Percentiles rank a stretch among this genome's conserved stretches.
Evolutionary conservation across 495 filamentous ascomycete genomes (phyloP).

Genomic region (Aspergillus bridgeri): DNA sequence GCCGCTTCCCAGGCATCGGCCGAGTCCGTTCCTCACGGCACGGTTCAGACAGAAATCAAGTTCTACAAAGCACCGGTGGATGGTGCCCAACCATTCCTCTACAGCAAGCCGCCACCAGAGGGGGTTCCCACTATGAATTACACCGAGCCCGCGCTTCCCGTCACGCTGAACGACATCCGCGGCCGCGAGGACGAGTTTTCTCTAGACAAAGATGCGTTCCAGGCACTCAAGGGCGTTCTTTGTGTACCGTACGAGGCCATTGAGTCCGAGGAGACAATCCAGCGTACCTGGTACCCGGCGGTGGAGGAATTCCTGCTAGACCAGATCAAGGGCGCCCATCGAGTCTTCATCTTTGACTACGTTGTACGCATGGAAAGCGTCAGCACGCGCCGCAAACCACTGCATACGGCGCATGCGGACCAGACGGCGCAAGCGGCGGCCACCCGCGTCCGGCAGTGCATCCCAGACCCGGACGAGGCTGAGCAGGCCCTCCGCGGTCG

Average conservation of each 20-base stretch:
- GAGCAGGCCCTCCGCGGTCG: slow-evolving; percentile 57
- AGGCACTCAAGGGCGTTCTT: slow-evolving; percentile 44
- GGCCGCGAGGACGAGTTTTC: slow-evolving; percentile 58
- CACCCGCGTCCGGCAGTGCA: slow-evolving; percentile 60
- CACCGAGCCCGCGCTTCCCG: slow-evolving; percentile 36
- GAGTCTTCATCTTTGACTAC: slow-evolving; percentile 82
- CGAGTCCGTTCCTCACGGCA: slow-evolving; percentile 35
- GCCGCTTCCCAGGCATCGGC: too few species aligned
- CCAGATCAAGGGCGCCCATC: slow-evolving; percentile 57
- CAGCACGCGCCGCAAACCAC: slow-evolving; percentile 55
- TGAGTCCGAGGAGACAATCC: slow-evolving; percentile 58
- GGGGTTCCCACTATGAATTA: slow-evolving; percentile 58
- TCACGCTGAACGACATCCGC: slow-evolving; percentile 62
- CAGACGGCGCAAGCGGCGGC: slow-evolving; percentile 63
- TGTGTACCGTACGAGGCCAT: slow-evolving; percentile 54
- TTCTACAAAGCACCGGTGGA: slow-evolving; percentile 64
- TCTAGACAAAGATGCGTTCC: slow-evolving; percentile 72
- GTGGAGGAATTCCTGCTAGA: slow-evolving; percentile 62
- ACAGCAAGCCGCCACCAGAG: slow-evolving; percentile 57
- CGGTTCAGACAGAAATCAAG: slow-evolving; percentile 58
- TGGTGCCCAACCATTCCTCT: slow-evolving; percentile 61
- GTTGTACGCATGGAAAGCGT: slow-evolving; percentile 67
- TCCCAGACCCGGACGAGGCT: slow-evolving; percentile 54
- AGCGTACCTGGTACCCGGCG: slow-evolving; percentile 74
- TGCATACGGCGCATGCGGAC: slow-evolving; percentile 74